These are phyloP conservation scores for Yarrowia alimentaria DNA, from an alignment of 805 yeast species.

Conservation along the genomic window DNA sequence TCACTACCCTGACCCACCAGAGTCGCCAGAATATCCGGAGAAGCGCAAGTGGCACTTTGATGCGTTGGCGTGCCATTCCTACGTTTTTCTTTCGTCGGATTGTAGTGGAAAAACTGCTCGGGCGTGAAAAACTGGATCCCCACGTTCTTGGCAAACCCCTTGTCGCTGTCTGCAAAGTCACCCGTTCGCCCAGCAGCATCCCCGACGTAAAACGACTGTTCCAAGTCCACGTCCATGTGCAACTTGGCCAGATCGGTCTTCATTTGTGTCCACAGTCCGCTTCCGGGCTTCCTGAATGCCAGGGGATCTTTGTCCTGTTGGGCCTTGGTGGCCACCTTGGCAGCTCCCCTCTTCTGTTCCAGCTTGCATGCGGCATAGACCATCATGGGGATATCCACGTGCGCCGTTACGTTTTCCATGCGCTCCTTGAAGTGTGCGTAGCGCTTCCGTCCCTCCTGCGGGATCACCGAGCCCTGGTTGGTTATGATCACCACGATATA, in stretches of 20 bases:
- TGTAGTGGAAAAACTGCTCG: slow-evolving; percentile 57
- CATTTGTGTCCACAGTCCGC: slow-evolving; percentile 73
- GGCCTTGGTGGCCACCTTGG: slow-evolving; percentile 32
- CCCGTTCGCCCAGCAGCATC: slow-evolving; percentile 87
- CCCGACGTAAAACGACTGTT: slow-evolving; percentile 70
- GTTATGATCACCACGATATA: slow-evolving; percentile 68
- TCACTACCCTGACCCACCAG: too few relatives aligned
- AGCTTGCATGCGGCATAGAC: slow-evolving; percentile 65
- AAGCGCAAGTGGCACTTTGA: too few relatives aligned
- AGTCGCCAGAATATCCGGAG: too few relatives aligned
- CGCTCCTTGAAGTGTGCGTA: slow-evolving; percentile 41
- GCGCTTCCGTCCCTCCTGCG: slow-evolving; percentile 40
- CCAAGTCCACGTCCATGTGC: slow-evolving; percentile 42
- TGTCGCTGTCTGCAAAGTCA: slow-evolving; percentile 83
- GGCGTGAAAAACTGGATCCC: slow-evolving; percentile 64
- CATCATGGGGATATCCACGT: slow-evolving; percentile 42
- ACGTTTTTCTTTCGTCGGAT: neutral
- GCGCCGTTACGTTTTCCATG: slow-evolving; percentile 35
- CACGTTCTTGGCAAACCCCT: slow-evolving; percentile 58
- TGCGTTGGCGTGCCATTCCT: neutral
- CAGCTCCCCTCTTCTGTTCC: slow-evolving; percentile 41
- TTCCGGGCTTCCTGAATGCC: slow-evolving; percentile 60
- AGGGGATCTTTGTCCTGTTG: slow-evolving; percentile 29
- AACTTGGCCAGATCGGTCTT: slow-evolving; percentile 41
- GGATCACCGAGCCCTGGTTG: slow-evolving; percentile 73